Evolutionary conservation across 228 moss, liverwort and hornwort species (phyloP), one percentile per base, ranked within the genome.

Genomic region (Sphagnum magellanicum): DNA sequence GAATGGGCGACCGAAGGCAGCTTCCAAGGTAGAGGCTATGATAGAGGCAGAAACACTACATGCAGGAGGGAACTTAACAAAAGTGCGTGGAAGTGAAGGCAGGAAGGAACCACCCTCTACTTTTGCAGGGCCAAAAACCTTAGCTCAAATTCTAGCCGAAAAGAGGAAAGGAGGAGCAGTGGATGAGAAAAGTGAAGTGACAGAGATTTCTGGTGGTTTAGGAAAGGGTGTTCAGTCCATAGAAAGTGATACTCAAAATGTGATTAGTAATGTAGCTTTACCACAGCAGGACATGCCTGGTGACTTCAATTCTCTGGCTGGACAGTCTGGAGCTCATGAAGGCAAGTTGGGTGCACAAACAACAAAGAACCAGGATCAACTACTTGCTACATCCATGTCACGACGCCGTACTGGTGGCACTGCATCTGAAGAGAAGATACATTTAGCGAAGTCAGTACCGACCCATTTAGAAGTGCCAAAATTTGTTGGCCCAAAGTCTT

Each of bases 141-240:
- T 88, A 63, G 87, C 87, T 4, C 84, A 88, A 75, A 88, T 88
- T 13, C 74, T 72, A 75, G 84, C 84, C 15, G 87, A 84, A 75
- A 88, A 88, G 76, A 71, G 62, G 50, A 88, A 88, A 65, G 76
- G 74, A n/a, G 71, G 67, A 60, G 68, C 70, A 7, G 74, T 67
- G 14, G 79, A 79, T 58, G 47, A 58, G 1, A 16, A 64, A 16
- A 16, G 6, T 14, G 68, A 73, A 68, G 10, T 12, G 4, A 67
- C 50, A 6, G 72, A 76, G 60, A 60, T 63, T 4, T 58, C 73
- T 5, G 73, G 72, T 65, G 81, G 75, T 15, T 48, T 68, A 6
- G 71, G 69, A 48, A 61, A 68, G 60, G 51, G 73, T 11, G 48
- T 50, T 52, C 79, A 66, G 59, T 49, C 65, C 4, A 50, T 49